These are phyloP conservation scores for Gaillardinia entomophila DNA, from an alignment of 805 yeast species.

Conservation along the genomic window DNA sequence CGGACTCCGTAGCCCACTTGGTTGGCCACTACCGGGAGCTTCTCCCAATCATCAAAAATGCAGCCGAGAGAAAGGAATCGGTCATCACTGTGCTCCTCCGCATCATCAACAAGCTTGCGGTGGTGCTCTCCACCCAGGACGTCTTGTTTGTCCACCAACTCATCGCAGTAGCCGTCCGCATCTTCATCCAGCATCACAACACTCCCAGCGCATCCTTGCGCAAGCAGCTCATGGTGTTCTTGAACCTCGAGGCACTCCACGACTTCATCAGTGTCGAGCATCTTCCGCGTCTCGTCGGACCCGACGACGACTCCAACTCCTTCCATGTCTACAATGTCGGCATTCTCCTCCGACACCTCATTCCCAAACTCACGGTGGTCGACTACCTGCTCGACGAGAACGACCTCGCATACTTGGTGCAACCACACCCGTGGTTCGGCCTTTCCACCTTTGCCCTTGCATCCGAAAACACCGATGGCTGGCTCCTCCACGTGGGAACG, in stretches of 20 bases:
- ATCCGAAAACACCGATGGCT: conserved; percentile 18
- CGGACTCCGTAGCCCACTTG: too few relatives aligned
- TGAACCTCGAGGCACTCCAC: conserved; percentile 35
- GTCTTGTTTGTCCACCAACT: conserved; percentile 30
- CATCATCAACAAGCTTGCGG: conserved; percentile 41
- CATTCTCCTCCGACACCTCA: conserved; percentile 16
- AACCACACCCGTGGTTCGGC: conserved; percentile 16
- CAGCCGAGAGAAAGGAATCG: too few relatives aligned
- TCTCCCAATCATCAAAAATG: too few relatives aligned
- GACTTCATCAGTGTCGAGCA: conserved; percentile 25
- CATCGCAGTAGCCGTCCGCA: conserved; percentile 31
- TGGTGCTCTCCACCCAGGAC: conserved; percentile 37
- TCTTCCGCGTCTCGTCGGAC: conserved; percentile 21
- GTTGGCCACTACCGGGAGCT: too few relatives aligned
- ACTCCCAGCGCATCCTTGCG: conserved; percentile 39
- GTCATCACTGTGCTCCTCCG: conserved; percentile 27
- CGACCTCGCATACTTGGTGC: conserved; percentile 5
- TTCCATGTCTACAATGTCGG: conserved; percentile 14
- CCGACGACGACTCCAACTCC: conserved; percentile 3
- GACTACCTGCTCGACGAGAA: conserved; percentile 6
- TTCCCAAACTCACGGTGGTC: conserved; percentile 9
- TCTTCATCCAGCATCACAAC: conserved; percentile 27
- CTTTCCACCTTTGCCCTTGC: conserved; percentile 16
- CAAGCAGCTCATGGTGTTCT: conserved; percentile 40
- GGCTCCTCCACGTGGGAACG: conserved; percentile 39